These are phyloP conservation scores for Cladosporium velox DNA, from an alignment of 2,329 filamentous ascomycete genomes.

Conservation along the genomic window DNA sequence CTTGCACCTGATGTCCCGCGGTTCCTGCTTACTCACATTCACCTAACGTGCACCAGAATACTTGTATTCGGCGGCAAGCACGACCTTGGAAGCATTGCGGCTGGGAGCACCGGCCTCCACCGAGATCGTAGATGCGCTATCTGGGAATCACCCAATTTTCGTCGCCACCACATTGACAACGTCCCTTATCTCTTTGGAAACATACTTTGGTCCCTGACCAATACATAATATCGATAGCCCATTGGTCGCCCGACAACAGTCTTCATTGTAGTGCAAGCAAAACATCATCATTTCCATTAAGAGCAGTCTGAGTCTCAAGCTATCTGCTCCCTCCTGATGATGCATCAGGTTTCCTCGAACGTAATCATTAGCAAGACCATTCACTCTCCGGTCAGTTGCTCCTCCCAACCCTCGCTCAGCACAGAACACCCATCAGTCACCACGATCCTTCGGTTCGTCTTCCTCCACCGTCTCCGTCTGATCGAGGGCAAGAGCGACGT, in stretches of 20 bases:
- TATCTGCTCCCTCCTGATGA: background rate
- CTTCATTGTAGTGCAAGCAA: background rate
- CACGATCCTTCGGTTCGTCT: background rate
- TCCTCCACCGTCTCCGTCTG: background rate
- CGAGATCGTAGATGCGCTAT: no score
- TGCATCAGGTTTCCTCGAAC: background rate
- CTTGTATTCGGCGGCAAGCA: background rate
- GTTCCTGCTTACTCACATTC: background rate
- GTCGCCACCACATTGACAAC: background rate
- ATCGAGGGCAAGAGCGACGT: background rate
- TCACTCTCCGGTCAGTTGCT: background rate
- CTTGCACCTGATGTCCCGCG: background rate
- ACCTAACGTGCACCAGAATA: no score
- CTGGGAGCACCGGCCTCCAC: background rate
- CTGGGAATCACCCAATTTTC: no score
- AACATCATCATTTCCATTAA: background rate
- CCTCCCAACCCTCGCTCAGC: background rate
- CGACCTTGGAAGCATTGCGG: background rate
- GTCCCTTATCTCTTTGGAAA: background rate
- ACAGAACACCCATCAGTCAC: background rate
- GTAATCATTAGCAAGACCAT: background rate
- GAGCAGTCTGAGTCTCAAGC: background rate
- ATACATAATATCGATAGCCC: no score
- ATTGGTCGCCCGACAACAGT: no score
- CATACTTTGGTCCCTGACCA: background rate